Evolutionary conservation across 495 filamentous ascomycete genomes (phyloP), one percentile per base, ranked within the genome.

Genomic region (Thozetella sp.): DNA sequence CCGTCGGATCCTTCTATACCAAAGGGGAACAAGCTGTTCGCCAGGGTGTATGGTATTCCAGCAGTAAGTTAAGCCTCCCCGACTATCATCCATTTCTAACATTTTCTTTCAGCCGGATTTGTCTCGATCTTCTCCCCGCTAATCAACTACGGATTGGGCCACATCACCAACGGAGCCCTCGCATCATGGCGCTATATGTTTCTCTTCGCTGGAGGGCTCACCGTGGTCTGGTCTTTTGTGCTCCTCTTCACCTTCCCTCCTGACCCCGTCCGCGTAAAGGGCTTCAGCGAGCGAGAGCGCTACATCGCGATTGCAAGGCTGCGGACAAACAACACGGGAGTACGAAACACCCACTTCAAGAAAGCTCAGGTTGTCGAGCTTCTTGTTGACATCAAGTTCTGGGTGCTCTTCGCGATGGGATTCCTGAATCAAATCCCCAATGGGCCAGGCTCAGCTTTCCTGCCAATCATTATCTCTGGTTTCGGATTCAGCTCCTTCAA

Each of bases 91-190:
- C 76, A 77, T 71, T 63, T 63, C 51, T 40, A 56, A n/a, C n/a
- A n/a, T n/a, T n/a, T n/a, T n/a, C n/a, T n/a, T 50, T 78, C 72
- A 56, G 82, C 78, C 22, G 78, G 79, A 20, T 69, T 81, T 6
- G 79, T 78, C 20, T 74, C 76, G 0, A 72, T 76, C 61, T 59
- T 83, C 20, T 79, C 78, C 23, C 79, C 80, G 1, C 63, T 83
- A 2, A 70, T 83, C 62, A 81, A 80, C 26, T 81, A 75, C 61
- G 80, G 76, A 9, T 76, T 83, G 52, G 80, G 80, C 15, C 77
- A 77, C 51, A 78, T 81, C 55, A 66, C 75, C 22, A 73, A 71
- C 13, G 71, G 60, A n/a, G n/a, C n/a, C 20, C 48, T 76, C 34
- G 67, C 72, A 12, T 73, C 76, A 10, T 79, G 76, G 75, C 64